Base-by-base conservation (phyloP, 2,329 filamentous ascomycete genomes). In the Davidsoniella virescens region DNA sequence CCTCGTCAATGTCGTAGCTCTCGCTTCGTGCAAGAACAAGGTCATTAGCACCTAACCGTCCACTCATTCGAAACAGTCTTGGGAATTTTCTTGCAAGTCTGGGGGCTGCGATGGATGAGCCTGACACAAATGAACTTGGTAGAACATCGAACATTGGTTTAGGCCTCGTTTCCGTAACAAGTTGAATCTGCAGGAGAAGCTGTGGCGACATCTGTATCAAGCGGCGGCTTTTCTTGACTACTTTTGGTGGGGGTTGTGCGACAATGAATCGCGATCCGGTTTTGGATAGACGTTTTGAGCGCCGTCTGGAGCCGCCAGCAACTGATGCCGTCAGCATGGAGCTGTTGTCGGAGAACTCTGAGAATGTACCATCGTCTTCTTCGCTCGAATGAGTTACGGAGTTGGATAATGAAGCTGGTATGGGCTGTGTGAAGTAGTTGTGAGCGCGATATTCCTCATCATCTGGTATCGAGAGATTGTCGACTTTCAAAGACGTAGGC, bases 61-160 rank as follows among this genome's bases (percentile, higher is more conserved):
- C 75, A 57, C 77, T 78, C 18, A 73, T 72, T 48, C 73, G 70
- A 57, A 84, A 80, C 45, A 84, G 70, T 5, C 75, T 72, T 0
- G 80, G 77, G 54, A 80, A 80, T 5, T 71, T 71, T 58, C 76
- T 75, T 2, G 72, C 68, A 20, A 84, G 64, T 16, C 71, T 70
- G 5, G 78, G 73, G 18, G 78, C 70, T n/a, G 52, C 51, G 52
- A 76, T 77, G 55, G 71, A 69, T 48, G 71, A 65, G 53, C 73
- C 64, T 43, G 72, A 65, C 39, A 82, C 67, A 12, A 74, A 67
- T n/a, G 74, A 75, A 2, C 80, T 77, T 0, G 83, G 82, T 40
- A 87, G 72, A n/a, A 86, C 75, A 57, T 90, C 84, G 55, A 85
- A 78, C 3, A 76, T 73, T 1, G 84, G 84, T 47, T 71, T 70